Evolutionary conservation across 2,329 filamentous ascomycete genomes (phyloP), one percentile per base, ranked within the genome.

Genomic region (Tolypocladium guangdongense): DNA sequence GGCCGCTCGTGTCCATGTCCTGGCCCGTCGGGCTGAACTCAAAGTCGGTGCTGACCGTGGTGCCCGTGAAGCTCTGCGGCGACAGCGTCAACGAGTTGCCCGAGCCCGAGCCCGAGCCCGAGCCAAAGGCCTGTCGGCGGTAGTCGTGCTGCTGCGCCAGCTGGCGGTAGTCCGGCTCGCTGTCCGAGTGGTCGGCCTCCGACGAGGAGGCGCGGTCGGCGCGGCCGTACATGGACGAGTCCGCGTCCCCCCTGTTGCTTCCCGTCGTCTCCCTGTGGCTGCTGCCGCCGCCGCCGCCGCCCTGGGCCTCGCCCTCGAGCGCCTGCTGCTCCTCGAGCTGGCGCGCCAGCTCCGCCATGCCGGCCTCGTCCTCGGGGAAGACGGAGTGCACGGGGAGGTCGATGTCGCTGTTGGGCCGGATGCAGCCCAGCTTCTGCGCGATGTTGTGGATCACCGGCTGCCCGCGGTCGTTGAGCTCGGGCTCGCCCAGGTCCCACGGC

Each of bases 401-500:
- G 64, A 80, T 74, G 60, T 84, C 82, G 62, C 75, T 78, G 60
- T 82, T 82, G 20, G 78, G 79, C 53, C 81, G 76, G 60, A 84
- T 82, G 70, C 81, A 84, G 48, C 81, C 81, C 32, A 85, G 78
- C 66, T 78, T 82, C 58, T 78, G 76, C 36, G 81, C 81, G 55
- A 85, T 84, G 63, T 84, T 78, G 68, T 85, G 82, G 52, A 85
- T 82, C 30, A 84, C 76, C 3, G 82, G 81, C 60, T 82, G 78
- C 36, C 80, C 80, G 51, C 78, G 73, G 57, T 83, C 80, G 64
- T 85, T 85, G 59, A 83, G 68, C 56, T 82, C 80, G 4, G 81
- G 81, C 60, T 84, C 80, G n/a, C 77, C 80, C 18, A 84, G 70
- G 14, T 81, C 78, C 82, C 82, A 85, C 3, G 71, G 63, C 60